Conservation (phyloP, 495 filamentous ascomycete species). For the Haplographium delicatum region DNA sequence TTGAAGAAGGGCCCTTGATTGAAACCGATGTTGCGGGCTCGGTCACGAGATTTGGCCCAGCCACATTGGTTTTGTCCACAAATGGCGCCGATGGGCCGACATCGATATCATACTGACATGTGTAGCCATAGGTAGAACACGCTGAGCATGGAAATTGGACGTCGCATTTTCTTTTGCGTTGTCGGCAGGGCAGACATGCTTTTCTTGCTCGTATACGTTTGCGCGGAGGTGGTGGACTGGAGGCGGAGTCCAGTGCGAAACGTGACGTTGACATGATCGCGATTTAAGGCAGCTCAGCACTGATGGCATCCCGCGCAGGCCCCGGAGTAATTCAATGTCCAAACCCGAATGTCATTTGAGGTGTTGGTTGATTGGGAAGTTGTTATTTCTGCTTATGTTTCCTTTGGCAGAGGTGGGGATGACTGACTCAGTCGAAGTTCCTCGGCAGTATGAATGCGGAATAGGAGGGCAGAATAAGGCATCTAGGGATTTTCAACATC, state of each 20-base stretch:
- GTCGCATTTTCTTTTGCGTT: slow-evolving; percentile 47
- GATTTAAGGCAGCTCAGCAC: no score
- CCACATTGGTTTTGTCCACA: slow-evolving; percentile 7
- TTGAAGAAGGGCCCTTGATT: neutral
- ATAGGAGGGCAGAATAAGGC: no score
- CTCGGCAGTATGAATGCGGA: no score
- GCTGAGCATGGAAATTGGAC: slow-evolving; percentile 38
- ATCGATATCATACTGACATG: slow-evolving; percentile 35
- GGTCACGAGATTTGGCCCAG: neutral
- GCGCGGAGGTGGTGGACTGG: neutral
- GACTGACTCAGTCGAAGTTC: no score
- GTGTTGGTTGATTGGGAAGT: no score
- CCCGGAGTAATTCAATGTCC: no score
- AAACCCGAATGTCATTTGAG: no score
- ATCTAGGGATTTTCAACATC: no score
- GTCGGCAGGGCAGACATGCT: slow-evolving; percentile 44
- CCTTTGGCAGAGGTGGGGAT: no score
- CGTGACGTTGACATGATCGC: neutral
- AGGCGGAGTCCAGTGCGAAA: neutral
- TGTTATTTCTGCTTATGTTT: no score
- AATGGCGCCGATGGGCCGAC: slow-evolving; percentile 4
- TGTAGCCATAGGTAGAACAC: slow-evolving; percentile 42
- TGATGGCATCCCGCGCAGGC: no score
- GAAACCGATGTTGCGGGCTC: neutral
- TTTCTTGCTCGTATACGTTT: slow-evolving; percentile 28